Percentiles rank a stretch among this genome's conserved stretches.
These are phyloP conservation scores for Macadamia integrifolia DNA, from an alignment of 164 flowering plant genomes.

Conservation along the genomic window DNA sequence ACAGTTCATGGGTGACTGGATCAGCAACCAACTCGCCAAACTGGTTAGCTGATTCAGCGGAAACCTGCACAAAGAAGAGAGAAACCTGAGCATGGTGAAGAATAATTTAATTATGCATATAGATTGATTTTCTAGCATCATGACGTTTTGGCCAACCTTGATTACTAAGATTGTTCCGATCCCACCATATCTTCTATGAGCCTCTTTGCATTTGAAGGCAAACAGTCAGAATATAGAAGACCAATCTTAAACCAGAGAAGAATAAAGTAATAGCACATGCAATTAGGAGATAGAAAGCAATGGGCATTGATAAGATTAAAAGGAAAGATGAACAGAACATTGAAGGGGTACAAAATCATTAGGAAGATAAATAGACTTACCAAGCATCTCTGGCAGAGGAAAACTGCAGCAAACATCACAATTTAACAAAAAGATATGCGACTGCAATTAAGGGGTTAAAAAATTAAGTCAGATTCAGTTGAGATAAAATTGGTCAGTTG, in stretches of 20 bases:
- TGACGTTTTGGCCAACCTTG: slow-evolving; percentile 48
- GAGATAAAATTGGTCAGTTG: not conserved
- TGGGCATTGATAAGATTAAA: not conserved
- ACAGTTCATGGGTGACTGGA: slow-evolving; percentile 74
- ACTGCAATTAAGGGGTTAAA: slow-evolving; percentile 35
- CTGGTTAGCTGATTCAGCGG: slow-evolving; percentile 88
- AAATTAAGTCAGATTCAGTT: not conserved
- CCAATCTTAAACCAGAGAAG: not conserved
- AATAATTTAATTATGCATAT: not conserved
- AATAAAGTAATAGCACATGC: not conserved
- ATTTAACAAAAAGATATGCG: slow-evolving; percentile 88
- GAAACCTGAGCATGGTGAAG: slow-evolving; percentile 1
- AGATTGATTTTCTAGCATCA: too few relatives aligned
- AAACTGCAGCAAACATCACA: slow-evolving; percentile 97
- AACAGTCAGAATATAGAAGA: slow-evolving; percentile 6
- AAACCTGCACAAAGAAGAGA: slow-evolving; percentile 47
- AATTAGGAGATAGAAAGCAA: not conserved
- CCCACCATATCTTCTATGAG: slow-evolving; percentile 81
- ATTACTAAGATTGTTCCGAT: slow-evolving; percentile 90
- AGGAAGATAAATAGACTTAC: slow-evolving; percentile 30
- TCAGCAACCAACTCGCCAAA: slow-evolving; percentile 97
- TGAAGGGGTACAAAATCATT: not conserved
- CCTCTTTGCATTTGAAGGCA: slow-evolving; percentile 46
- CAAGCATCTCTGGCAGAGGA: slow-evolving; percentile 89
- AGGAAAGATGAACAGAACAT: not conserved